These are phyloP conservation scores for Paecilomyces formosus DNA, from an alignment of 2,329 filamentous ascomycete genomes.

Conservation along the genomic window DNA sequence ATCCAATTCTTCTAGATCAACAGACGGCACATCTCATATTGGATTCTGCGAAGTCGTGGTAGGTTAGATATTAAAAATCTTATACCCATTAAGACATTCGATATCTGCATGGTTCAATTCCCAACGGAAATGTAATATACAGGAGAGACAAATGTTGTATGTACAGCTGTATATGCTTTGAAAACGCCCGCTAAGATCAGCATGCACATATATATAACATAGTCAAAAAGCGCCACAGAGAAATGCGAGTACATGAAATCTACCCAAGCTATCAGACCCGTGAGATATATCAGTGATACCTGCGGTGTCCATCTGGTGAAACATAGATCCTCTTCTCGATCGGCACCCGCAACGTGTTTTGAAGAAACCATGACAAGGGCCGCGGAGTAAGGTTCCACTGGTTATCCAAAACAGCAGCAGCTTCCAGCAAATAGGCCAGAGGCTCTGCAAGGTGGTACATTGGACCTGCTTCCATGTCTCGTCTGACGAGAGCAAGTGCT, in stretches of 20 bases:
- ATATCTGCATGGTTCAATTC: not conserved
- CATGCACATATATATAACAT: not conserved
- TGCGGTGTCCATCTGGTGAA: not conserved
- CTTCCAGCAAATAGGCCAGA: constrained; percentile 26
- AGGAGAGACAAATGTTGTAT: not conserved
- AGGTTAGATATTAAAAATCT: not conserved
- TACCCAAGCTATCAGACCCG: not conserved
- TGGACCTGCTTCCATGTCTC: constrained; percentile 19
- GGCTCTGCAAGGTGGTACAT: constrained; percentile 14
- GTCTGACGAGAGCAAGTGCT: constrained; percentile 17
- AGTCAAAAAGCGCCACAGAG: not conserved
- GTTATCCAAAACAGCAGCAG: constrained; percentile 24
- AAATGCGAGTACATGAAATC: not conserved
- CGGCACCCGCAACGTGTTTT: constrained; percentile 27
- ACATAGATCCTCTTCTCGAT: constrained; percentile 7
- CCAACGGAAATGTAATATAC: not conserved
- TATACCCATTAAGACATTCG: not conserved
- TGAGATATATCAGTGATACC: not conserved
- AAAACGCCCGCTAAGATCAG: not conserved
- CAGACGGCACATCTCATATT: not conserved
- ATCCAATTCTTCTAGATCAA: not conserved
- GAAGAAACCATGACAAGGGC: constrained; percentile 20
- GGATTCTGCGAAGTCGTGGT: not conserved
- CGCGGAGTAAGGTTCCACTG: constrained; percentile 20
- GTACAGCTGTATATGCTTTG: not conserved